These are phyloP conservation scores for Mikania micrantha DNA, from an alignment of 129 eudicot genomes.

Conservation along the genomic window DNA sequence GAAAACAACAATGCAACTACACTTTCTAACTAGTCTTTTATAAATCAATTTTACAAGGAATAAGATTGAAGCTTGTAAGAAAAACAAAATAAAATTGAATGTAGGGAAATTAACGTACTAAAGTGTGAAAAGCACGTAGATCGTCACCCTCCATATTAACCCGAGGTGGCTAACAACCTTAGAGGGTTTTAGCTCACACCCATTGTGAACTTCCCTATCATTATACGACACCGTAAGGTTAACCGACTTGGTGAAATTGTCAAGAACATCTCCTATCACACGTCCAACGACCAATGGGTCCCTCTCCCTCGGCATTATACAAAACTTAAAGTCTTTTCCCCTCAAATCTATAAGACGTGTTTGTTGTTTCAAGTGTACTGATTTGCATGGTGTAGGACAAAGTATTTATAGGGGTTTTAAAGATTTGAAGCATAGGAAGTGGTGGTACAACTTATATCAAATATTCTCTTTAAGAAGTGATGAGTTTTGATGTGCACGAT, in stretches of 20 bases:
- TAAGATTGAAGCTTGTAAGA: no score
- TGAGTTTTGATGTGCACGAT: no score
- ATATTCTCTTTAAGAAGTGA: no score
- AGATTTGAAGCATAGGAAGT: slow-evolving; percentile 12
- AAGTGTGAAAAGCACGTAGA: slow-evolving; percentile 64
- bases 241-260: slow-evolving; percentile 43
- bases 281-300: slow-evolving; percentile 68
- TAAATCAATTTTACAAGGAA: background rate
- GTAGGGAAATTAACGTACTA: slow-evolving; percentile 30
- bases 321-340: background rate
- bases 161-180: slow-evolving; percentile 60
- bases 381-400: slow-evolving; percentile 14
- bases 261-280: slow-evolving; percentile 60
- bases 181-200: slow-evolving; percentile 69
- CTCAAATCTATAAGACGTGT: background rate
- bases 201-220: slow-evolving; percentile 43
- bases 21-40: background rate
- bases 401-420: slow-evolving; percentile 28
- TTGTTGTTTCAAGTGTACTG: background rate
- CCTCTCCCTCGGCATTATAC: slow-evolving; percentile 44
- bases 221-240: slow-evolving; percentile 32
- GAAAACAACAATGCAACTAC: background rate
- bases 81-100: no score
- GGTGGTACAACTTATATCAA: no score
- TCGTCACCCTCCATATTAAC: slow-evolving; percentile 77